A percentile compares a stretch with the other conserved stretches of the same genome.
Evolutionary conservation across 1,139 yeast genomes (phyloP).

Genomic region (Sugiyamaella xylanicola): DNA sequence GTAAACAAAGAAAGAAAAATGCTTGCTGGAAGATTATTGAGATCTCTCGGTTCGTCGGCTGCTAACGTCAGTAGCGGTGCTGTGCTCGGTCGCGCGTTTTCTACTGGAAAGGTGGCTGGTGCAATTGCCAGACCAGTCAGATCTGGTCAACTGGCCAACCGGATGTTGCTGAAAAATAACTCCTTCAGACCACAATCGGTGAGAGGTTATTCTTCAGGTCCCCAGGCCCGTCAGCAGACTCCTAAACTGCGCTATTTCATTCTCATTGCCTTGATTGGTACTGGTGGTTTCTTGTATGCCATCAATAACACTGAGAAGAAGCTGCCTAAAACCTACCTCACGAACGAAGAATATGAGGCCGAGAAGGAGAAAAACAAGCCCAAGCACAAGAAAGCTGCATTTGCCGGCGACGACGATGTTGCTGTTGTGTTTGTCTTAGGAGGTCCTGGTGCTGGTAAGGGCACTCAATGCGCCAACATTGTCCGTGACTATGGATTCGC

Average conservation of each 20-base stretch:
- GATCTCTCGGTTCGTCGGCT: not conserved
- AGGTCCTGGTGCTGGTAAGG: slow-evolving; percentile 93
- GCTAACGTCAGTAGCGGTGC: not conserved
- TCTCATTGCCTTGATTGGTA: slow-evolving; percentile 39
- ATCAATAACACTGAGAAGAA: slow-evolving; percentile 55
- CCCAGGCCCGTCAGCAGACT: slow-evolving; percentile 31
- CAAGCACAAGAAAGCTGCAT: slow-evolving; percentile 46
- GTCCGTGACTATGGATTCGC: slow-evolving; percentile 80
- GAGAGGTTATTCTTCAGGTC: slow-evolving; percentile 3
- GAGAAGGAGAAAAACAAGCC: slow-evolving; percentile 31
- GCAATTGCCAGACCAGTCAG: not conserved
- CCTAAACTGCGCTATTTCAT: slow-evolving; percentile 42
- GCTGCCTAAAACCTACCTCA: slow-evolving; percentile 50
- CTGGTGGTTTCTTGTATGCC: slow-evolving; percentile 56
- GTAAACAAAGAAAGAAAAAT: not conserved
- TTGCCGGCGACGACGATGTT: slow-evolving; percentile 57
- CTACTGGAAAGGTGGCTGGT: not conserved
- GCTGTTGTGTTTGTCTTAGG: slow-evolving; percentile 81
- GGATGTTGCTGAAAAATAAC: too few species aligned
- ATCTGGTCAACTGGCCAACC: not conserved
- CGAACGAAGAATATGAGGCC: slow-evolving; percentile 65
- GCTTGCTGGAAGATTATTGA: not conserved
- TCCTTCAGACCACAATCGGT: not conserved
- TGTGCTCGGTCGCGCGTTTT: not conserved
- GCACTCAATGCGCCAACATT: slow-evolving; percentile 89